These are phyloP conservation scores for Collariella sp. DNA, from an alignment of 495 filamentous ascomycete genomes.

Conservation along the genomic window DNA sequence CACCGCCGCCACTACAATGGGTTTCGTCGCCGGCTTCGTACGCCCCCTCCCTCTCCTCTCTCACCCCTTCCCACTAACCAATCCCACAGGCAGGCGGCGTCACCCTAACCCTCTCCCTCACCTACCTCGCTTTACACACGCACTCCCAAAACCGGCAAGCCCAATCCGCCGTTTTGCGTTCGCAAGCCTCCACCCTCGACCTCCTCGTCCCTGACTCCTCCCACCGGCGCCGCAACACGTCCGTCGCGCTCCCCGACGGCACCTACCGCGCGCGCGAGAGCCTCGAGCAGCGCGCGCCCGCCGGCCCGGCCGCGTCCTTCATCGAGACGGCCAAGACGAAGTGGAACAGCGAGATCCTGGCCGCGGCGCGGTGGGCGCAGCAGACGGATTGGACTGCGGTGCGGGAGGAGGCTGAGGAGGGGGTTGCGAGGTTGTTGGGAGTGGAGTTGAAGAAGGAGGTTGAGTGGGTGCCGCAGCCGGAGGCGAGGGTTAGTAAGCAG, in stretches of 20 bases:
- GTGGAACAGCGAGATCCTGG: slow-evolving; percentile 71
- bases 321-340: slow-evolving; percentile 63
- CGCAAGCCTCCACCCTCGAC: slow-evolving; percentile 56
- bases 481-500: slow-evolving; percentile 19
- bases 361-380: slow-evolving; percentile 57
- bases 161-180: slow-evolving; percentile 63
- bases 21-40: slow-evolving; percentile 65
- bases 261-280: slow-evolving; percentile 16
- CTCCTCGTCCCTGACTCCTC: slow-evolving; percentile 37
- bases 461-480: slow-evolving; percentile 20
- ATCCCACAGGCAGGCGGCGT: slow-evolving; percentile 63
- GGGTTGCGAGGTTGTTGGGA: slow-evolving; percentile 22
- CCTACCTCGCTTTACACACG: slow-evolving; percentile 70
- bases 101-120: slow-evolving; percentile 69
- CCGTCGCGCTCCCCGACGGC: slow-evolving; percentile 4
- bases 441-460: slow-evolving; percentile 5
- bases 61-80: slow-evolving; percentile 4
- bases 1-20: slow-evolving; percentile 14
- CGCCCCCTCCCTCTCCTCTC: slow-evolving; percentile 26
- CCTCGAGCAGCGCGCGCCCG: slow-evolving; percentile 13
- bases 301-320: slow-evolving; percentile 31
- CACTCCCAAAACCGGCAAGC: slow-evolving; percentile 63
- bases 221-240: slow-evolving; percentile 24
- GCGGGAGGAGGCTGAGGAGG: slow-evolving; percentile 46
- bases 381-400: slow-evolving; percentile 54